Conservation (phyloP, 352 stramenopile species). For the Phytopythium montanum region DNA sequence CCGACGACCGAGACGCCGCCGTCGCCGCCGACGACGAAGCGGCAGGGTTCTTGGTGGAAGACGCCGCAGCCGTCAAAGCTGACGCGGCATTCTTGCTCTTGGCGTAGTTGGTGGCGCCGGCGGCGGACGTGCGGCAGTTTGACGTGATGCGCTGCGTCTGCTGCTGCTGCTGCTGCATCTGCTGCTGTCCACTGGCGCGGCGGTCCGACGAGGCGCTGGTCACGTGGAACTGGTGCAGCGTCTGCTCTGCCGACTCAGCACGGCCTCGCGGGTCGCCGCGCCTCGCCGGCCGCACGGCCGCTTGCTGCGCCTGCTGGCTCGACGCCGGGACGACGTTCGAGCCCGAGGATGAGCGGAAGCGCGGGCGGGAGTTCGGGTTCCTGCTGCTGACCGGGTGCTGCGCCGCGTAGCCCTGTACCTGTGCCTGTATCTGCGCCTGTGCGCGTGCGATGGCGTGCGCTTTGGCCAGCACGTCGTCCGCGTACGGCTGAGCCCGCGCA, state of each 20-base stretch:
- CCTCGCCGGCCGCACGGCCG: neutral
- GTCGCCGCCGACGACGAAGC: neutral
- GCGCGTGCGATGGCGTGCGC: conserved; percentile 23
- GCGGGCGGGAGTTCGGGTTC: neutral
- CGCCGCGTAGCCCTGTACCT: conserved; percentile 30
- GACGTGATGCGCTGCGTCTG: conserved; percentile 12
- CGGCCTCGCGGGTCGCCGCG: neutral
- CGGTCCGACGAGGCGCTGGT: conserved; percentile 6
- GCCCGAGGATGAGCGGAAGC: conserved; percentile 5
- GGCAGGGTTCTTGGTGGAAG: neutral
- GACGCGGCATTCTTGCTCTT: conserved; percentile 4
- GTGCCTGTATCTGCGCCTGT: conserved; percentile 31
- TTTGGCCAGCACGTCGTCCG: conserved; percentile 19
- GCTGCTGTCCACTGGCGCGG: conserved; percentile 2
- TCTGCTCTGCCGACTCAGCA: conserved; percentile 13
- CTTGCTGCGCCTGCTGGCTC: conserved; percentile 2
- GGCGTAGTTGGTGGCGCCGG: conserved; percentile 2
- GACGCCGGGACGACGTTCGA: neutral
- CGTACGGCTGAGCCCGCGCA: neutral
- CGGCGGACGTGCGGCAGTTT: conserved; percentile 10
- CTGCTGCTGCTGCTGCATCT: conserved; percentile 16
- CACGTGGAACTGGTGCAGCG: conserved; percentile 16
- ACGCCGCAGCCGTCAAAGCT: neutral
- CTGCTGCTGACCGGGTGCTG: neutral
- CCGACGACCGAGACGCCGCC: neutral